These are phyloP conservation scores for Trichosporon sp. DNA, from an alignment of 1,284 basidiomycete genomes.

Conservation along the genomic window DNA sequence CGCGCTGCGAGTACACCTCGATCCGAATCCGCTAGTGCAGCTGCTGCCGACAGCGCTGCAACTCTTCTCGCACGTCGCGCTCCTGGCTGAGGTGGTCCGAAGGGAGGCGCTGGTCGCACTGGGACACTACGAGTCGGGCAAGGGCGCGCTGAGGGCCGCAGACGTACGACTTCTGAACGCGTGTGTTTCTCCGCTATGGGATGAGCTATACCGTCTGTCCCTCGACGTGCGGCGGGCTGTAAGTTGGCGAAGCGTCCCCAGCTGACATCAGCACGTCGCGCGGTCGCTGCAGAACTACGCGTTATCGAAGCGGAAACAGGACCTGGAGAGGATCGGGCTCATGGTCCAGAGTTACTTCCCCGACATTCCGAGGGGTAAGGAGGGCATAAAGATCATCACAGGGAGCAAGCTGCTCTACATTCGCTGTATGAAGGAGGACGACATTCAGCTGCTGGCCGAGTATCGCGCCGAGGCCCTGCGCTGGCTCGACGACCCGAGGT, in stretches of 20 bases:
- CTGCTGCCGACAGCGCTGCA: conserved; percentile 37
- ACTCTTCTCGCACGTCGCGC: conserved; percentile 43
- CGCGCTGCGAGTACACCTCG: conserved; percentile 31
- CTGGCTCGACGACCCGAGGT: conserved; percentile 19
- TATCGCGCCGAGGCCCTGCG: conserved; percentile 28
- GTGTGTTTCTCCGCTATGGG: conserved; percentile 20
- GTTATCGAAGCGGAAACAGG: neutral
- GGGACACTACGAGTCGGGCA: conserved; percentile 22
- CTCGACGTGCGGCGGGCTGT: conserved; percentile 34
- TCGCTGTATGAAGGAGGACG: conserved; percentile 27
- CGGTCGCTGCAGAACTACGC: conserved; percentile 25
- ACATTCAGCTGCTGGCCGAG: conserved; percentile 16
- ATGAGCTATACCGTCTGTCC: conserved; percentile 35
- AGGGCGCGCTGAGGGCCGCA: conserved; percentile 28
- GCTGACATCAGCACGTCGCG: conserved; percentile 31
- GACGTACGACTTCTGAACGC: conserved; percentile 26
- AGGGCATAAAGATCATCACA: conserved; percentile 7
- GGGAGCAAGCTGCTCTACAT: conserved; percentile 33
- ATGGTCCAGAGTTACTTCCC: conserved; percentile 41
- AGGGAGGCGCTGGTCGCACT: conserved; percentile 33
- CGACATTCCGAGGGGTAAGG: neutral
- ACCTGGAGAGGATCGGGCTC: conserved; percentile 20
- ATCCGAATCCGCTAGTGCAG: conserved; percentile 32
- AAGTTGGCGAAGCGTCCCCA: neutral
- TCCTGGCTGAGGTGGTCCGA: conserved; percentile 36